Conservation (phyloP, 2,329 filamentous ascomycete species). For the Fusarium sp. region DNA sequence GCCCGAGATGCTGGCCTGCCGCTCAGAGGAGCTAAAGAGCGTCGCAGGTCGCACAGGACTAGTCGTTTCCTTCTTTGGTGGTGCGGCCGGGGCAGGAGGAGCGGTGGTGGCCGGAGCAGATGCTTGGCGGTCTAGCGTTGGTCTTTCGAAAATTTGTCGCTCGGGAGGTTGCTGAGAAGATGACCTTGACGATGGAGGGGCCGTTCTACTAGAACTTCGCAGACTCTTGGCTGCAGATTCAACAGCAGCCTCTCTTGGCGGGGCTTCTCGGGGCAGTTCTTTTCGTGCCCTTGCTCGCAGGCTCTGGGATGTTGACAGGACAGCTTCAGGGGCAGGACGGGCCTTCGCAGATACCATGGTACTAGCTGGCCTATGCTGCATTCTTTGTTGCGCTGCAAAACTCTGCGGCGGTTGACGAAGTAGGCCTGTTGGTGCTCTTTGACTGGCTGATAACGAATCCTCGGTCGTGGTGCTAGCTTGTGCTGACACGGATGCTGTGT, state of each 20-base stretch:
- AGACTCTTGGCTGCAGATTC: slow-evolving; percentile 42
- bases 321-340: slow-evolving; percentile 40
- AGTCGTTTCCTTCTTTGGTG: slow-evolving; percentile 41
- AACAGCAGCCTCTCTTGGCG: slow-evolving; percentile 33
- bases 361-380: slow-evolving; percentile 59
- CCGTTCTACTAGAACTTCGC: slow-evolving; percentile 43
- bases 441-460: slow-evolving; percentile 48
- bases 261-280: slow-evolving; percentile 41
- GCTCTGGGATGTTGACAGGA: slow-evolving; percentile 44
- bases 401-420: slow-evolving; percentile 67
- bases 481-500: slow-evolving; percentile 45
- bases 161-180: slow-evolving; percentile 42
- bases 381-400: slow-evolving; percentile 72
- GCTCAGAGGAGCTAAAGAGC: slow-evolving; percentile 65
- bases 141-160: slow-evolving; percentile 37
- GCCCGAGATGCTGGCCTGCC: slow-evolving; percentile 58
- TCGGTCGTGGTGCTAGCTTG: slow-evolving; percentile 45
- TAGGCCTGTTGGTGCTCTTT: slow-evolving; percentile 54
- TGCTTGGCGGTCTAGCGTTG: slow-evolving; percentile 43
- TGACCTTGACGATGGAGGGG: slow-evolving; percentile 43
- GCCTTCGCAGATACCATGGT: slow-evolving; percentile 39
- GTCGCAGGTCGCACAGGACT: slow-evolving; percentile 53
- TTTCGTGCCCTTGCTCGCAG: slow-evolving; percentile 43
- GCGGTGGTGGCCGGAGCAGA: slow-evolving; percentile 31
- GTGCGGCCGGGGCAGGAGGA: slow-evolving; percentile 37